These are phyloP conservation scores for Solanum peruvianum DNA, from an alignment of 257 asterid species.

Conservation along the genomic window DNA sequence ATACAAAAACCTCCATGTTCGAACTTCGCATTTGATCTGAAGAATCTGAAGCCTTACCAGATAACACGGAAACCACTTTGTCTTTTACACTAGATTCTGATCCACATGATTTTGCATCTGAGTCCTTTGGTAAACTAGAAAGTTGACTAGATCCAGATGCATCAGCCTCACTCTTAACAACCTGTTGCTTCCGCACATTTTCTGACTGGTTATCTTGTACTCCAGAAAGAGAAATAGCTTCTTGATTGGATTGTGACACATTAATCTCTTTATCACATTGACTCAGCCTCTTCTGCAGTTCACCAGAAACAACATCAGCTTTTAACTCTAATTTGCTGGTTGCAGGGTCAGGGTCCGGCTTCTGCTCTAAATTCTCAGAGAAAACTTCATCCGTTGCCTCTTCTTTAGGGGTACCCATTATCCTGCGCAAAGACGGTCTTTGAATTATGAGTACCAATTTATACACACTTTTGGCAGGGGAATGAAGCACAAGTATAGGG, in stretches of 20 bases:
- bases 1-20: background rate
- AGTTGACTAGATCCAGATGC: conserved; percentile 20
- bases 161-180: conserved; percentile 11
- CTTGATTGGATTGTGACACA: conserved; percentile 7
- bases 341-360: conserved; percentile 5
- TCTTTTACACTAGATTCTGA: conserved; percentile 14
- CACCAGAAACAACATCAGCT: conserved; percentile 4
- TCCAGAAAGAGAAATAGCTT: conserved; percentile 1
- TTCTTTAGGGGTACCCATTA: conserved; percentile 22
- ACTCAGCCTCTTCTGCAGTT: conserved; percentile 9
- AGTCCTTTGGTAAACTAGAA: conserved; percentile 23
- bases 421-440: background rate
- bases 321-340: conserved; percentile 10
- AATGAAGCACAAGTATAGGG: background rate
- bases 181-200: conserved; percentile 13
- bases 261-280: background rate
- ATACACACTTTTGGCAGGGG: background rate
- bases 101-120: background rate
- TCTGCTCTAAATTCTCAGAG: conserved; percentile 14
- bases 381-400: conserved; percentile 16
- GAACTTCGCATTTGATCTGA: conserved; percentile 16
- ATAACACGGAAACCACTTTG: background rate
- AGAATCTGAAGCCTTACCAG: conserved; percentile 11
- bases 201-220: conserved; percentile 14
- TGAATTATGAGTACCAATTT: conserved; percentile 5